Base-by-base conservation (phyloP, 2,329 filamentous ascomycete genomes). In the Stachybotrys elegans region DNA sequence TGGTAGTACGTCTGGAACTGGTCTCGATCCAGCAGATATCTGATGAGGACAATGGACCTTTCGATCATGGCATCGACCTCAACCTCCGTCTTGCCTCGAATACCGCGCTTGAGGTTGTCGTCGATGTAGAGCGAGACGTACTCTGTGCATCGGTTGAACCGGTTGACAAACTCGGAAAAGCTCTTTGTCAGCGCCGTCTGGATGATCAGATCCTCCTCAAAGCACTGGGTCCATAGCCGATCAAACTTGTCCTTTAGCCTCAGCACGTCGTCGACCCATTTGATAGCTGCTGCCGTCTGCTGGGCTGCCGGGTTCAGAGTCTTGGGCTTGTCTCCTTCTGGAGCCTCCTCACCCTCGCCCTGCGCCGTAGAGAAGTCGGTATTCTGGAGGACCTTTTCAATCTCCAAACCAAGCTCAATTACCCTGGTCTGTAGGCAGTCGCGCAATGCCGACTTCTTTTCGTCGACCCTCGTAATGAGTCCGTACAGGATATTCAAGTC, bases 1-100 rank as follows among this genome's bases (percentile, higher is more conserved):
- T 97, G 95, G 72, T 98, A 97, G 65, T 98, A 98, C 5, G 87
- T 82, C 69, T 98, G 92, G 57, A 98, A 96, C 53, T 95, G 75
- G 61, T 98, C 93, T 67, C 92, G 93, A 58, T 97, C 92, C 44
- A 84, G 81, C 29, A 98, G 79, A 55, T 95, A 96, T 37, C 90
- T 83, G 42, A 98, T 78, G 6, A 98, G 72, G 0, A 85, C 81
- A 48, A 95, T 94, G 12, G 91, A 91, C 60, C 93, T 95, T 47
- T 96, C 91, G 32, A 97, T 72, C 1, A 95, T 80, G 7, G 70
- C 65, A 56, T 97, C 92, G 13, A 96, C 79, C 59, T 97, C 92
- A 22, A 75, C 76, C 56, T 97, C 93, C 0, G 88, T 92, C 71
- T 94, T 95, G 49, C 90, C 90, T 60, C 90, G 91, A 62, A 95